Evolutionary conservation across 352 stramenopile genomes (phyloP).

Genomic region (Pythium diclinum): DNA sequence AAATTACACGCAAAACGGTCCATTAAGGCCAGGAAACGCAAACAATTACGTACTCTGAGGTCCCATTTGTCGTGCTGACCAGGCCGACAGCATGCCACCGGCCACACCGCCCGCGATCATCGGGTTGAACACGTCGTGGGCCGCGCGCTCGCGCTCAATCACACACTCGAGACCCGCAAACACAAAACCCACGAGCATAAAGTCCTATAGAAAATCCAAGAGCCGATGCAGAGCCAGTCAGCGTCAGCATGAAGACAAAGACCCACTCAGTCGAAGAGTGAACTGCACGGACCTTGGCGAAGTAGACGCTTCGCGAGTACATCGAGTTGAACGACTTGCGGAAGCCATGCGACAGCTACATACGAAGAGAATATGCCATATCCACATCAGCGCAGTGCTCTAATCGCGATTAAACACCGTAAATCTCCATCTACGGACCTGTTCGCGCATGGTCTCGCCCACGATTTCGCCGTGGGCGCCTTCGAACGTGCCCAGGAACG

Average conservation of each 20-base stretch:
- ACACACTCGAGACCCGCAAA: conserved; percentile 81
- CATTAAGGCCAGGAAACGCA: background rate
- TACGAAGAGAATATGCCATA: background rate
- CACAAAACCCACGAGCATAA: conserved; percentile 74
- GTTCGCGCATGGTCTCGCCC: conserved; percentile 81
- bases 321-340: conserved; percentile 75
- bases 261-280: background rate
- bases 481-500: conserved; percentile 87
- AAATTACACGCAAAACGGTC: background rate
- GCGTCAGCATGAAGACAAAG: background rate
- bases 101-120: conserved; percentile 68
- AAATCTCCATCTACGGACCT: conserved; percentile 34
- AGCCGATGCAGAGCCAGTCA: background rate
- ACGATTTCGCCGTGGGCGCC: conserved; percentile 82
- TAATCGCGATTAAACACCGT: background rate
- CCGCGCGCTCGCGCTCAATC: conserved; percentile 78
- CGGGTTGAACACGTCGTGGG: conserved; percentile 76
- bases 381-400: background rate
- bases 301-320: conserved; percentile 84
- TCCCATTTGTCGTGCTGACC: conserved; percentile 63
- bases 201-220: conserved; percentile 48
- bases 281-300: conserved; percentile 52
- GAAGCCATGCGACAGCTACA: conserved; percentile 81
- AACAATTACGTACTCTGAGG: conserved; percentile 42
- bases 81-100: conserved; percentile 60